Conservation (phyloP, 495 filamentous ascomycete species). For the Xylaria longipes region DNA sequence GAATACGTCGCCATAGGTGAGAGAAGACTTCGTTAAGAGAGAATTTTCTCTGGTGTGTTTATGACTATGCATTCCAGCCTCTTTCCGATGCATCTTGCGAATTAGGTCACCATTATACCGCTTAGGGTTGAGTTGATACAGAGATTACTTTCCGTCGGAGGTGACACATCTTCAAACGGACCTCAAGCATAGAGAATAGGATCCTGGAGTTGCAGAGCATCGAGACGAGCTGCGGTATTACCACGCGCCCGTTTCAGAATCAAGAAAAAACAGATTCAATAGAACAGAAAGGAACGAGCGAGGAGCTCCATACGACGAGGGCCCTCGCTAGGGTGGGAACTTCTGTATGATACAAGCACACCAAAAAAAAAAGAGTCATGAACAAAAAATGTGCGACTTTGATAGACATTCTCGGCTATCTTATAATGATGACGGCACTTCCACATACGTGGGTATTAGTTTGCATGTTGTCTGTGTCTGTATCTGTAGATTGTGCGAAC, state of each 20-base stretch:
- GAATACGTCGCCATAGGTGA: constrained; percentile 65
- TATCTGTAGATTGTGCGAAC: background rate
- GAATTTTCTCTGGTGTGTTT: constrained; percentile 25
- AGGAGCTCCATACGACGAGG: background rate
- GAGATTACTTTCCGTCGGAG: constrained; percentile 11
- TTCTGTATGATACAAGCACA: constrained; percentile 21
- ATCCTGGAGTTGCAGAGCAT: constrained; percentile 16
- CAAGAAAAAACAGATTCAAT: constrained; percentile 27
- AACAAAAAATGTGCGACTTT: constrained; percentile 5
- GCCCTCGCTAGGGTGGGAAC: background rate
- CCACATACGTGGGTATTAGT: background rate
- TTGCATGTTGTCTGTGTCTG: background rate
- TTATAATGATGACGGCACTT: background rate
- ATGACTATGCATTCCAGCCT: constrained; percentile 36
- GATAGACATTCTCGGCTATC: background rate
- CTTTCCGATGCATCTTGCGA: constrained; percentile 33
- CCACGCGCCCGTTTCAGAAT: background rate
- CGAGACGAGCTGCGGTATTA: constrained; percentile 1
- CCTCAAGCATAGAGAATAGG: constrained; percentile 24
- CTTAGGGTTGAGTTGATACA: constrained; percentile 21
- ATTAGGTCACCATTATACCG: constrained; percentile 18
- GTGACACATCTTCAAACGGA: constrained; percentile 9
- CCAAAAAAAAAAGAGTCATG: background rate
- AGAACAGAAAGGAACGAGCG: constrained; percentile 17
- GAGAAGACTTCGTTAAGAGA: constrained; percentile 35